Conservation (phyloP, 208 protist genomes). For the Trypanosoma vivax region DNA sequence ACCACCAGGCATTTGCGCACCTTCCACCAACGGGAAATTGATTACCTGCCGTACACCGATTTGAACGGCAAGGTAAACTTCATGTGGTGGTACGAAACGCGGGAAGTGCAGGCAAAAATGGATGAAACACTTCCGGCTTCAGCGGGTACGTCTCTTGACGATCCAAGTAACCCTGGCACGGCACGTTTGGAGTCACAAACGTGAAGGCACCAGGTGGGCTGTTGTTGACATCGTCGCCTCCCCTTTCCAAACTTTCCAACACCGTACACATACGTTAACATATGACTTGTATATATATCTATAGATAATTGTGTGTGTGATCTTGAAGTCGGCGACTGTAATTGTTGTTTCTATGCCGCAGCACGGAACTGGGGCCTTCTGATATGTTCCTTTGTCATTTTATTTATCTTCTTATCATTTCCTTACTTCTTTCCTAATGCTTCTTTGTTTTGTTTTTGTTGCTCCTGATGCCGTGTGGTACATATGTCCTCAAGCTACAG, state of each 20-base stretch:
- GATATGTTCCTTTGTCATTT: conserved; percentile 16
- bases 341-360: conserved; percentile 14
- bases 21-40: conserved; percentile 80
- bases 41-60: conserved; percentile 90
- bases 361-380: not conserved
- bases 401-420: conserved; percentile 12
- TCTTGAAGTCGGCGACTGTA: too few relatives aligned
- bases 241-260: too few relatives aligned
- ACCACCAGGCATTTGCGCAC: conserved; percentile 64
- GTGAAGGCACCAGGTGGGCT: too few relatives aligned
- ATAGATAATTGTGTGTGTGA: too few relatives aligned
- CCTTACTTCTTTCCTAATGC: conserved; percentile 6
- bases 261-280: too few relatives aligned
- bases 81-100: conserved; percentile 92
- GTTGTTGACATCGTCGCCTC: too few relatives aligned
- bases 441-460: conserved; percentile 18
- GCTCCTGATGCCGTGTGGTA: too few relatives aligned
- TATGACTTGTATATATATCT: too few relatives aligned
- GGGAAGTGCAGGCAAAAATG: conserved; percentile 21
- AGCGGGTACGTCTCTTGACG: not conserved
- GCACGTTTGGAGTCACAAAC: conserved; percentile 6
- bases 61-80: conserved; percentile 91
- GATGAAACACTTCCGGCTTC: conserved; percentile 30
- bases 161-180: not conserved
- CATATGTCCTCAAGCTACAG: too few relatives aligned